A percentile compares a stretch with the other conserved stretches of the same genome.
phyloP scores from a whole-genome alignment of 257 asterid species.

The Jacaranda mimosifolia region DNA sequence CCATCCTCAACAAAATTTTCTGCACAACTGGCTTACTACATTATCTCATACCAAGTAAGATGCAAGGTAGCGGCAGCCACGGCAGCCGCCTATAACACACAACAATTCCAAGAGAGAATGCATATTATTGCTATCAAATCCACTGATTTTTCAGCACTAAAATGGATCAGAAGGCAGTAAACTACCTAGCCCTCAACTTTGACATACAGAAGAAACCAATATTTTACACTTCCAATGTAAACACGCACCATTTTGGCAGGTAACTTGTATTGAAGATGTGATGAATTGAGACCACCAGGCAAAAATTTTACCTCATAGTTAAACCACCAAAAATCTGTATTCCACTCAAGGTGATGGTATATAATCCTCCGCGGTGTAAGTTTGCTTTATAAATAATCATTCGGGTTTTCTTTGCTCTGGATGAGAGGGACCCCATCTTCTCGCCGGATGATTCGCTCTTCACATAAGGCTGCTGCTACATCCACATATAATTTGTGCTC shows the following conservation, averaged over 20 bases:
- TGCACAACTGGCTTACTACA: background rate
- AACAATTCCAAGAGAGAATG: background rate
- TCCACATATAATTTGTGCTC: constrained; percentile 77
- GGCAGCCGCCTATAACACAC: background rate
- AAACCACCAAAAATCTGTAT: background rate
- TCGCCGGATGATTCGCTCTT: constrained; percentile 75
- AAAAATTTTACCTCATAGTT: background rate
- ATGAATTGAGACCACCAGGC: background rate
- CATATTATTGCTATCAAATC: background rate
- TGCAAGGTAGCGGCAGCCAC: background rate
- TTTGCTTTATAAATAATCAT: constrained; percentile 39
- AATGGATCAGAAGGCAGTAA: constrained; percentile 12
- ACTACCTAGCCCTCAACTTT: too few relatives aligned
- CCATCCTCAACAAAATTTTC: too few relatives aligned
- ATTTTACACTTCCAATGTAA: background rate
- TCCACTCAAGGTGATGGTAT: background rate
- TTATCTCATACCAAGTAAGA: background rate
- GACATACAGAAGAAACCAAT: background rate
- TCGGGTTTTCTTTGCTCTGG: constrained; percentile 62
- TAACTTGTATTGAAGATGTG: background rate
- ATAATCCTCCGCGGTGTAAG: background rate
- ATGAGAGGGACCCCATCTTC: constrained; percentile 86
- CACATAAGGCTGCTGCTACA: constrained; percentile 72
- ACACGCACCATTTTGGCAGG: background rate
- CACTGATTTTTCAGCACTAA: background rate